These are phyloP conservation scores for Aurantiochytrium sp. DNA, from an alignment of 108 stramenopile species.

Conservation along the genomic window DNA sequence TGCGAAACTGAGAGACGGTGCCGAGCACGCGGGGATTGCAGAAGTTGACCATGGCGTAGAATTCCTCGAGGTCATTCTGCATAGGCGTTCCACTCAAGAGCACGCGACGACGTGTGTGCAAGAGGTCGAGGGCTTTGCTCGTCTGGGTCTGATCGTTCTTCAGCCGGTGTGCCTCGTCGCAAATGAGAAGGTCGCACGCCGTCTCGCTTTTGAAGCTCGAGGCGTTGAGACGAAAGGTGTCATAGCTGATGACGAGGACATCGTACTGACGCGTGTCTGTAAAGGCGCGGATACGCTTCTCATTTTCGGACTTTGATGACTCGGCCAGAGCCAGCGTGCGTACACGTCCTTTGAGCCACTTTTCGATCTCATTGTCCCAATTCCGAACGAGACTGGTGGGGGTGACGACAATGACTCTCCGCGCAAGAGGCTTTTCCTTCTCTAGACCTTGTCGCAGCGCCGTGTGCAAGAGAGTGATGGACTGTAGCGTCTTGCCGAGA, in stretches of 20 bases:
- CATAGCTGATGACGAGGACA: constrained; percentile 82
- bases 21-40: constrained; percentile 82
- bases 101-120: constrained; percentile 77
- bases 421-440: constrained; percentile 67
- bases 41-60: constrained; percentile 95
- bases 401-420: constrained; percentile 84
- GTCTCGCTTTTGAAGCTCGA: constrained; percentile 51
- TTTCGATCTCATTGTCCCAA: constrained; percentile 95
- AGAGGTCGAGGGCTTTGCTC: constrained; percentile 63
- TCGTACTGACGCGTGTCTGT: constrained; percentile 66
- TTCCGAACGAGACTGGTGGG: constrained; percentile 93
- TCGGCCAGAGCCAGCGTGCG: constrained; percentile 70
- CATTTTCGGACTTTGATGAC: constrained; percentile 67
- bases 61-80: constrained; percentile 90
- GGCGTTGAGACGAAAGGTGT: constrained; percentile 83
- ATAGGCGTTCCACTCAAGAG: constrained; percentile 89
- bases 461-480: constrained; percentile 83
- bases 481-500: constrained; percentile 81
- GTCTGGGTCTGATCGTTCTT: constrained; percentile 95
- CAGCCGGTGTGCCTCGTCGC: constrained; percentile 95
- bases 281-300: constrained; percentile 71
- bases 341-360: constrained; percentile 71
- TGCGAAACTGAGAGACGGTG: constrained; percentile 73
- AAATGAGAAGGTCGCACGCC: constrained; percentile 82
- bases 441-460: constrained; percentile 80